Evolutionary conservation across 768 basidiomycete genomes (phyloP).

Genomic region (Boletus reticuloceps): DNA sequence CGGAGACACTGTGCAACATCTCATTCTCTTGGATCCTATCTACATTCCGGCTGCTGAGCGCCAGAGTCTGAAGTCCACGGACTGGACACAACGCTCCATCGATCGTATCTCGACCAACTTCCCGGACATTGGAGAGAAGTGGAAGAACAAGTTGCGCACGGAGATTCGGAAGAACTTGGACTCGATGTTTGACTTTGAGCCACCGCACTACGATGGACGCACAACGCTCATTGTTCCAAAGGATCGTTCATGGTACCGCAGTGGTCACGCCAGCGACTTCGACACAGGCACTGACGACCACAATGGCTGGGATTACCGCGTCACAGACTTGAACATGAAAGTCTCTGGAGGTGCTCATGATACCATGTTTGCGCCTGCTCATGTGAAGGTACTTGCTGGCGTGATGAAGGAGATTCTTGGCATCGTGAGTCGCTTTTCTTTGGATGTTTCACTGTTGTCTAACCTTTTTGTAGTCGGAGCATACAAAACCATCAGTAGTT

Average conservation of each 20-base stretch:
- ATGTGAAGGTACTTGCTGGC: conserved; percentile 28
- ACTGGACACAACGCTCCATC: conserved; percentile 30
- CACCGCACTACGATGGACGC: conserved; percentile 22
- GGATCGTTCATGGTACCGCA: conserved; percentile 33
- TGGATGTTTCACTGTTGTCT: background rate
- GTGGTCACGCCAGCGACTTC: conserved; percentile 26
- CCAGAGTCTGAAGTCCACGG: conserved; percentile 29
- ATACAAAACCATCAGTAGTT: background rate
- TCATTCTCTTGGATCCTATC: conserved; percentile 30
- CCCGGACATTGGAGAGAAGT: conserved; percentile 31
- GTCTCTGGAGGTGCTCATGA: conserved; percentile 27
- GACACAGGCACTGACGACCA: conserved; percentile 31
- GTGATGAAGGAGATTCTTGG: conserved; percentile 21
- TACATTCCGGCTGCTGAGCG: conserved; percentile 27
- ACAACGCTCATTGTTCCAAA: conserved; percentile 29
- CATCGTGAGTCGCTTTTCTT: conserved; percentile 4
- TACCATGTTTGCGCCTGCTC: conserved; percentile 32
- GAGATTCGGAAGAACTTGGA: conserved; percentile 34
- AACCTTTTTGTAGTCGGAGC: background rate
- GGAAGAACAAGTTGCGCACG: conserved; percentile 28
- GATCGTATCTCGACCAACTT: conserved; percentile 32
- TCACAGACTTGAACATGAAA: conserved; percentile 28
- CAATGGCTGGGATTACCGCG: conserved; percentile 30
- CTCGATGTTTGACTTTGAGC: conserved; percentile 32
- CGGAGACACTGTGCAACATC: conserved; percentile 24